Percentiles rank a stretch among this genome's conserved stretches.
These are phyloP conservation scores for Begonia masoniana DNA, from an alignment of 306 rosid species.

Conservation along the genomic window DNA sequence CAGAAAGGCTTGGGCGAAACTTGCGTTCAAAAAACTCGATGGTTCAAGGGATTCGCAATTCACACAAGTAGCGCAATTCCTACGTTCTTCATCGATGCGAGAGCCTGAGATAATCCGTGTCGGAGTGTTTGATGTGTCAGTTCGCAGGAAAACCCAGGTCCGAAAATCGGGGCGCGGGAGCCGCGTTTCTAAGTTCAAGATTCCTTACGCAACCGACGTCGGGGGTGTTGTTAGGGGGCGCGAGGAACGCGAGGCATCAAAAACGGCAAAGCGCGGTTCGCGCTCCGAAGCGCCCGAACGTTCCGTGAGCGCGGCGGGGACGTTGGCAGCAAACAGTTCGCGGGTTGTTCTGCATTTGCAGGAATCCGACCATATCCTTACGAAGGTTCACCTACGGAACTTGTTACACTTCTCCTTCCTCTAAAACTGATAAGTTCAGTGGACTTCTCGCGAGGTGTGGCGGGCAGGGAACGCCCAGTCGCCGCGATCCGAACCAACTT, in stretches of 20 bases:
- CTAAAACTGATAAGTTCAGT: background rate
- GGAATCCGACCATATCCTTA: background rate
- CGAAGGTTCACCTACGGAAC: background rate
- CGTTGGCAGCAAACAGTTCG: background rate
- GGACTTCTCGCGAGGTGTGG: background rate
- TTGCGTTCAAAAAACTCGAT: too few species aligned
- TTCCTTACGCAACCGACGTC: too few species aligned
- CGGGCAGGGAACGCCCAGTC: background rate
- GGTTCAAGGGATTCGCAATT: too few species aligned
- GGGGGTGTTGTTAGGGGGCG: too few species aligned
- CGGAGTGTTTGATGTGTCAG: too few species aligned
- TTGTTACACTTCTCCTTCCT: background rate
- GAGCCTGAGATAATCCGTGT: background rate
- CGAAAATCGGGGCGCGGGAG: too few species aligned
- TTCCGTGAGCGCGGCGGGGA: background rate
- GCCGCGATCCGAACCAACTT: background rate
- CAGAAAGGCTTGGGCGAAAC: too few species aligned
- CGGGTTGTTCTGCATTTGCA: background rate
- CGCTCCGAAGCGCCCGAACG: too few species aligned
- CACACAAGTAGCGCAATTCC: constrained; percentile 2
- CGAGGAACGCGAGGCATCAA: too few species aligned
- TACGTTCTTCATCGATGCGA: constrained; percentile 1
- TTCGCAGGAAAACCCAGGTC: too few species aligned
- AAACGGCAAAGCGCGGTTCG: too few species aligned
- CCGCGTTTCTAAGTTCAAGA: too few species aligned